A percentile compares a stretch with the other conserved stretches of the same genome.
These are phyloP conservation scores for Scleromitrula shiraiana DNA, from an alignment of 2,329 filamentous ascomycete genomes.

Conservation along the genomic window DNA sequence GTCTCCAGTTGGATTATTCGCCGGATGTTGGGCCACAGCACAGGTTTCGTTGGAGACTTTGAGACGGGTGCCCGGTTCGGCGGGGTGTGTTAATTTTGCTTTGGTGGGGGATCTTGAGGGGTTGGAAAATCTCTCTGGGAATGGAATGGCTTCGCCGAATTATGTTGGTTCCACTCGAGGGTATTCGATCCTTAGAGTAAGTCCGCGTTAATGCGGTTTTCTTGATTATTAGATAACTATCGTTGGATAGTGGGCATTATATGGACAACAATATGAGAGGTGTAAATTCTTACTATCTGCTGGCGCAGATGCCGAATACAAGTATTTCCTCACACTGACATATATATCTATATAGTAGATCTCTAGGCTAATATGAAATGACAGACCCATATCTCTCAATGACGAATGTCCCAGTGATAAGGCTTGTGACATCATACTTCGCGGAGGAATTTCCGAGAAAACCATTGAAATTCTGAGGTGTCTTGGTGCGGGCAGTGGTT, in stretches of 20 bases:
- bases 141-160: conserved; percentile 5
- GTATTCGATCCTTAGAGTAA: conserved; percentile 10
- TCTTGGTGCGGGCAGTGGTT: conserved; percentile 8
- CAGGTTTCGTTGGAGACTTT: conserved; percentile 5
- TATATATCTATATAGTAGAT: no score
- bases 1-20: conserved; percentile 8
- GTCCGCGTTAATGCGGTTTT: background rate
- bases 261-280: conserved; percentile 9
- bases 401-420: conserved; percentile 11
- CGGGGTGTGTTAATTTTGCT: conserved; percentile 8
- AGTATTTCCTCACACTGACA: no score
- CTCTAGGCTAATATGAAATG: background rate
- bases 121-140: conserved; percentile 8
- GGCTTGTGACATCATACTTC: conserved; percentile 8
- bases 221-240: no score
- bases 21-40: conserved; percentile 4
- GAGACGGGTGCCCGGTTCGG: conserved; percentile 9
- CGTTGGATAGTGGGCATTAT: conserved; percentile 6
- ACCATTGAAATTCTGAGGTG: conserved; percentile 1
- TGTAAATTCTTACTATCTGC: conserved; percentile 5
- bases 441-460: conserved; percentile 5
- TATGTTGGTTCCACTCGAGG: conserved; percentile 11
- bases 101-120: conserved; percentile 10
- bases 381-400: conserved; percentile 1
- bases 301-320: conserved; percentile 9